A percentile compares a stretch with the other conserved stretches of the same genome.
phyloP scores from a whole-genome alignment of 257 asterid species.

The Avicennia marina region DNA sequence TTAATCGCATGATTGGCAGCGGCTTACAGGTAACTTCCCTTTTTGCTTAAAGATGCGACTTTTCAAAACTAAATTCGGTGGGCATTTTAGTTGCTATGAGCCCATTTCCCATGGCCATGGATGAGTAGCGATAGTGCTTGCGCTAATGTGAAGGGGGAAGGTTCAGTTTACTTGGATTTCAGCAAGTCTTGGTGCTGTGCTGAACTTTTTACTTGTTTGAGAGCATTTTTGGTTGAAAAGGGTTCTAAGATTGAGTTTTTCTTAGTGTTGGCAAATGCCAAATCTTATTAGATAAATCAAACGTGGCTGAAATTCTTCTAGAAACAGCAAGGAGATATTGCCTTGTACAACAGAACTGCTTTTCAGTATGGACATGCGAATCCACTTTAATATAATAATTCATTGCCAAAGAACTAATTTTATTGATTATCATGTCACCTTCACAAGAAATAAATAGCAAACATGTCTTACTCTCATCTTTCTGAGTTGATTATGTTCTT shows the following conservation, averaged over 20 bases:
- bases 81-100: too few relatives aligned
- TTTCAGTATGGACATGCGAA: not conserved
- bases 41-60: not conserved
- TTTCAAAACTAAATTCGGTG: not conserved
- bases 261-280: not conserved
- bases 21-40: constrained; percentile 62
- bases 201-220: not conserved
- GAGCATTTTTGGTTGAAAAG: not conserved
- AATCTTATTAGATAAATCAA: not conserved
- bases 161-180: not conserved
- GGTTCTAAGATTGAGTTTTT: not conserved
- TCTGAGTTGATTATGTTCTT: not conserved
- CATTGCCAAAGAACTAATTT: too few relatives aligned
- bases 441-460: too few relatives aligned
- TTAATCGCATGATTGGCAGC: constrained; percentile 95
- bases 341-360: not conserved
- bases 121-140: not conserved
- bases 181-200: not conserved
- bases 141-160: not conserved
- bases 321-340: not conserved
- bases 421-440: too few relatives aligned
- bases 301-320: not conserved
- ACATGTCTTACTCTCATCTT: too few relatives aligned
- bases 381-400: not conserved
- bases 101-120: too few relatives aligned